Evolutionary conservation across 805 yeast genomes (phyloP).

Genomic region (Komagataella phaffii): DNA sequence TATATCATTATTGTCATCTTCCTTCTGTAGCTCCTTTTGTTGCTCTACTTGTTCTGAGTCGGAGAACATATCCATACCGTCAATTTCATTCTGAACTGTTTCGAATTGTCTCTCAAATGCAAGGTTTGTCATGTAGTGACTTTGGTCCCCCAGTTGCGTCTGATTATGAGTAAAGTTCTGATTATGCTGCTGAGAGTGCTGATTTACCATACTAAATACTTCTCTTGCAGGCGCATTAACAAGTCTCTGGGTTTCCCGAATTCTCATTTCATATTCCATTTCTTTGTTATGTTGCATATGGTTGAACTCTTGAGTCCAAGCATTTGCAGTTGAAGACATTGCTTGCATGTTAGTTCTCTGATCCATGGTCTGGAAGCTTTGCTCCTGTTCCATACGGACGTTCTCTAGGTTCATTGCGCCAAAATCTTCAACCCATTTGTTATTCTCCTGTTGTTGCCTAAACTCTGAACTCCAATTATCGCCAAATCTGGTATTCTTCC

Average conservation of each 20-base stretch:
- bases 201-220: neutral
- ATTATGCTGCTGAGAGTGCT: neutral
- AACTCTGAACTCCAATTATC: neutral
- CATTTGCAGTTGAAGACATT: neutral
- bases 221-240: neutral
- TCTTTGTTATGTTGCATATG: neutral
- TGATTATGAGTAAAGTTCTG: neutral
- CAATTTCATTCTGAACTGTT: conserved; percentile 14
- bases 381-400: neutral
- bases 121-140: neutral
- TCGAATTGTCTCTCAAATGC: conserved; percentile 14
- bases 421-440: conserved; percentile 11
- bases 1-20: conserved; percentile 9
- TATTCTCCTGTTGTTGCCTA: neutral
- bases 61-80: neutral
- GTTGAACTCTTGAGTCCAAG: neutral
- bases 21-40: neutral
- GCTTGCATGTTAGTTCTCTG: neutral
- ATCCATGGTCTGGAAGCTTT: neutral
- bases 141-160: neutral
- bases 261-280: neutral
- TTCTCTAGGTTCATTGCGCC: conserved; percentile 7
- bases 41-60: conserved; percentile 4
- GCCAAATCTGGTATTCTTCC: neutral
- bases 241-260: neutral